Percentiles rank a stretch among this genome's conserved stretches.
These are phyloP conservation scores for Cladosporium velox DNA, from an alignment of 2,329 filamentous ascomycete species.

Conservation along the genomic window DNA sequence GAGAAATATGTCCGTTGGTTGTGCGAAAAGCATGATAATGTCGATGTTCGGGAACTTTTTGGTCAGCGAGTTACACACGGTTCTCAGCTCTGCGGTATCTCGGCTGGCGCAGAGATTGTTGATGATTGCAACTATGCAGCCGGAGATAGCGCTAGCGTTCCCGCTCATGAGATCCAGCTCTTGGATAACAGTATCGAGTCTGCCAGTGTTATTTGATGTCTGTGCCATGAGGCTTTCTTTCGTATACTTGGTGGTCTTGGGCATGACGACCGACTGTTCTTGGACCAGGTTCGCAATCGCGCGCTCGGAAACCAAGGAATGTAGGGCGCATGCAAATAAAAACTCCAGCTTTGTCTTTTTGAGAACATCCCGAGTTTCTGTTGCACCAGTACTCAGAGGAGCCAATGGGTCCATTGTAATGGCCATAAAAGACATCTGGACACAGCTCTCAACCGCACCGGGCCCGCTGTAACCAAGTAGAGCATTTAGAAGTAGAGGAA, in stretches of 20 bases:
- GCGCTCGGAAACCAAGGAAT: slow-evolving; percentile 76
- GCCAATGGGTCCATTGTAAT: slow-evolving; percentile 68
- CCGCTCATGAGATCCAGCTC: slow-evolving; percentile 90
- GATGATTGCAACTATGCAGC: slow-evolving; percentile 58
- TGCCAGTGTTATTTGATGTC: slow-evolving; percentile 74
- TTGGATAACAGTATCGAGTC: slow-evolving; percentile 72
- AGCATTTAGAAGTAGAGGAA: slow-evolving; percentile 63
- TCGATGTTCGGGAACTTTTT: slow-evolving; percentile 72
- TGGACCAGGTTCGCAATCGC: slow-evolving; percentile 81
- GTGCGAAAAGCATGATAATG: slow-evolving; percentile 74
- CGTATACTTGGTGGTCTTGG: slow-evolving; percentile 70
- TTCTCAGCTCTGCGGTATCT: slow-evolving; percentile 78
- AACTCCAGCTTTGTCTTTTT: slow-evolving; percentile 78
- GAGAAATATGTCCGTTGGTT: slow-evolving; percentile 66
- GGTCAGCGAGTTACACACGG: slow-evolving; percentile 71
- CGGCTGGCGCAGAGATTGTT: slow-evolving; percentile 68
- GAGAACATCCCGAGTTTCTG: slow-evolving; percentile 57
- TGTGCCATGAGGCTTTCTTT: slow-evolving; percentile 79
- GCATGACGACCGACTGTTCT: slow-evolving; percentile 76
- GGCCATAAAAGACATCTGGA: slow-evolving; percentile 65
- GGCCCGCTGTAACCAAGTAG: slow-evolving; percentile 61
- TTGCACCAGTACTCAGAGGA: slow-evolving; percentile 61
- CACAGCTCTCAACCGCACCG: slow-evolving; percentile 62
- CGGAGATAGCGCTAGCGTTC: slow-evolving; percentile 82
- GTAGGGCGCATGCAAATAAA: slow-evolving; percentile 84